Base-by-base conservation (phyloP, 768 basidiomycete species). In the Agaricus bisporus region DNA sequence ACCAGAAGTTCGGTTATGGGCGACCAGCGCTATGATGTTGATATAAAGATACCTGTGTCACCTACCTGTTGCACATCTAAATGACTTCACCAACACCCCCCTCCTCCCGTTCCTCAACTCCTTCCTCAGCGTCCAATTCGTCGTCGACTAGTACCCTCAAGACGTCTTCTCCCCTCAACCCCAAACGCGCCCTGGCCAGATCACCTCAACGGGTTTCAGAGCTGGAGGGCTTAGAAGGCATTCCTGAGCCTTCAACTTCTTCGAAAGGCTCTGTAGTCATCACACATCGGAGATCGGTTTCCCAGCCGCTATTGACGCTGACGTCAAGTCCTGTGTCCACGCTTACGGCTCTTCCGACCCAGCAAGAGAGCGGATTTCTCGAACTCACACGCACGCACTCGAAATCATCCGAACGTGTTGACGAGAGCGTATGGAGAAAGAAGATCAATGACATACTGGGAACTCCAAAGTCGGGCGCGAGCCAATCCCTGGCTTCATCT, bases 131-230 rank as follows among this genome's bases (percentile, higher is more conserved):
- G 36, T 17, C 22, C 22, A 22, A 22, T 22, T 22, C 22, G 22
- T 22, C 22, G 6, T 48, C 53, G 12, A 15, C 54, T 14, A n/a
- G n/a, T n/a, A 58, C 56, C 11, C 56, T 58, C 11, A 51, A 55
- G n/a, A 47, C 49, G 28, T 55, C 57, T 25, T 59, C 60, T 5
- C 58, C 59, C 35, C 49, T 60, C 18, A 60, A 59, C 39, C 48
- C 58, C n/a, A 38, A 50, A 11, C 42, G 41, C 7, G 54, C 58
- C 9, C 56, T 57, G 7, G 56, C 36, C n/a, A 52, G 38, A 49
- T 32, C 62, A 5, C 41, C 56, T 8, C 36, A 43, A 11, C 37
- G 51, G 26, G 48, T 58, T 4, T 49, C 55, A 10, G 36, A 29
- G 18, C 11, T 46, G 5, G 50, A 58, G 14, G 46, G 42, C 12